Conservation (phyloP, 371 early-diverging fungal genomes). For the Mortierella sp. region DNA sequence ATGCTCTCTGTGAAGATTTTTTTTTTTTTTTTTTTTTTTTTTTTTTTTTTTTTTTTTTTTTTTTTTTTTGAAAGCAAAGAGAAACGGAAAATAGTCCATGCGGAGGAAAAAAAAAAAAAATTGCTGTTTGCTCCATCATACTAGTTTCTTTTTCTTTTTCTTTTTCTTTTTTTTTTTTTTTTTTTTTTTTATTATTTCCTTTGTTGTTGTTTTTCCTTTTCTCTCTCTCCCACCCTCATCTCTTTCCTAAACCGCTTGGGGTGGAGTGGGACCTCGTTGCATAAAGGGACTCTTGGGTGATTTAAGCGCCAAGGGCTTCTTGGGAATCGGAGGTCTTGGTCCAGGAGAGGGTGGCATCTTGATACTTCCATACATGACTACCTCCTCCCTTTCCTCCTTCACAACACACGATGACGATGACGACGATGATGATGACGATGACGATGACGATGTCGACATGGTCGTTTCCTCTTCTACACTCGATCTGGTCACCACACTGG, state of each 20-base stretch:
- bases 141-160: too few relatives aligned
- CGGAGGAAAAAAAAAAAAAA: conserved; percentile 20
- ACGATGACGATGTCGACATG: too few relatives aligned
- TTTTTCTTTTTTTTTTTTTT: conserved; percentile 9
- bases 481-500: background rate
- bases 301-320: conserved; percentile 29
- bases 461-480: background rate
- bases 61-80: background rate
- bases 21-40: background rate
- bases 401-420: too few relatives aligned
- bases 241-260: background rate
- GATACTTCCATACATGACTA: background rate
- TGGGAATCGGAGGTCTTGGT: conserved; percentile 29
- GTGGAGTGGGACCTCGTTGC: conserved; percentile 13
- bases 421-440: too few relatives aligned
- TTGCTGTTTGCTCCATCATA: too few relatives aligned
- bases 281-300: conserved; percentile 36
- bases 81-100: background rate
- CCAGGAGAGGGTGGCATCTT: conserved; percentile 9
- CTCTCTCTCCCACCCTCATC: background rate
- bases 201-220: background rate
- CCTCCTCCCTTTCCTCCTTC: too few relatives aligned
- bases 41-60: background rate
- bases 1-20: too few relatives aligned
- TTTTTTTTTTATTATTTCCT: conserved; percentile 11